Conservation (phyloP, 2,329 filamentous ascomycete genomes). For the Aotearoamyces nothofagi region DNA sequence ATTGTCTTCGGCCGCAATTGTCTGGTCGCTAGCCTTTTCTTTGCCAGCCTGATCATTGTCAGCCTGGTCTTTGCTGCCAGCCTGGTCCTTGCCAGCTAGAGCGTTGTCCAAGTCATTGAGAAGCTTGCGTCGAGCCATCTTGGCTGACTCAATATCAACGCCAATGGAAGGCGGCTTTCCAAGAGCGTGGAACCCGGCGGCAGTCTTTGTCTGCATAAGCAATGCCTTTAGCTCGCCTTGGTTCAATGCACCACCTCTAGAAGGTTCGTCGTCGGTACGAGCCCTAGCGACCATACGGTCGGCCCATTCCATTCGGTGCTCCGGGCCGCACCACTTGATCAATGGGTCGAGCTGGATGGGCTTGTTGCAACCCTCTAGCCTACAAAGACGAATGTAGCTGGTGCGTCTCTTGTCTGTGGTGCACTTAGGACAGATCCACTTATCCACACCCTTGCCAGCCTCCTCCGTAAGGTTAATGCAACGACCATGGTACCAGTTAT, state of each 20-base stretch:
- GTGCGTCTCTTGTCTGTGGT: background rate
- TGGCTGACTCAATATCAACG: background rate
- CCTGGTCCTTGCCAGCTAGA: background rate
- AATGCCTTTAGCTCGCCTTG: background rate
- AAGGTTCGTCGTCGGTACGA: background rate
- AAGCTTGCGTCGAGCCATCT: too few relatives aligned
- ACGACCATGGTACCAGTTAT: conserved; percentile 1
- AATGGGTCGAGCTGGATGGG: background rate
- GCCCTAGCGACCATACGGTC: background rate
- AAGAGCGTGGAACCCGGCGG: background rate
- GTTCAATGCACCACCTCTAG: background rate
- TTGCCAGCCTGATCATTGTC: background rate
- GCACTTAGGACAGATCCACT: background rate
- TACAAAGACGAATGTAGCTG: background rate
- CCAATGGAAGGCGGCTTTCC: background rate
- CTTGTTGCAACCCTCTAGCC: background rate
- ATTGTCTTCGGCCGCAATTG: background rate
- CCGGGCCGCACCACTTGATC: background rate
- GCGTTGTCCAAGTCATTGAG: too few relatives aligned
- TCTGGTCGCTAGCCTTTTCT: background rate
- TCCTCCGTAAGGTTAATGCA: background rate
- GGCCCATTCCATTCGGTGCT: background rate
- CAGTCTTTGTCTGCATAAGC: background rate
- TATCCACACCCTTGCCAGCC: background rate
- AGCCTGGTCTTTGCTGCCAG: background rate